Conservation (phyloP, 306 rosid species). For the Morella rubra region DNA sequence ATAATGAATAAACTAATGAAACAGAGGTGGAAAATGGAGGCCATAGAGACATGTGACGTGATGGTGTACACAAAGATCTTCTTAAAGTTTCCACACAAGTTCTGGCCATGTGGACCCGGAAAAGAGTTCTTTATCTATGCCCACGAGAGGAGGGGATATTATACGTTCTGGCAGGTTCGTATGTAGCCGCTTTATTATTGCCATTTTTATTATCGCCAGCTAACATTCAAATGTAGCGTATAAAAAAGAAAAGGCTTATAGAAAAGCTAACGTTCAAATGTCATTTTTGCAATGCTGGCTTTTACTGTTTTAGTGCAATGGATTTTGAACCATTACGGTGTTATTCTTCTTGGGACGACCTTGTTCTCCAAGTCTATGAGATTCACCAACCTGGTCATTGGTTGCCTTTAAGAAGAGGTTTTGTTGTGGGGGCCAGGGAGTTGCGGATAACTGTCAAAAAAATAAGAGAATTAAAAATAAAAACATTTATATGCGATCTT, state of each 20-base stretch:
- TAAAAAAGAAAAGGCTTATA: no score
- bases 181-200: neutral
- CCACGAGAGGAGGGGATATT: constrained; percentile 92
- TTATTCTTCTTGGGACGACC: neutral
- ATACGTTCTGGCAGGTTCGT: constrained; percentile 99
- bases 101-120: constrained; percentile 92
- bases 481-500: neutral
- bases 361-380: neutral
- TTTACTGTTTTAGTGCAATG: neutral
- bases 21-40: constrained; percentile 94
- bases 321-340: neutral
- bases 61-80: constrained; percentile 94
- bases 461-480: neutral
- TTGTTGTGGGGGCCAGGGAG: no score
- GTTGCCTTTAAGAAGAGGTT: no score
- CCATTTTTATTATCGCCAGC: constrained; percentile 20
- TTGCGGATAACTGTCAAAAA: neutral
- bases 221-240: constrained; percentile 16
- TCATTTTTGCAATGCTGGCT: neutral
- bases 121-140: constrained; percentile 98
- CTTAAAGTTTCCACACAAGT: constrained; percentile 80
- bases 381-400: neutral
- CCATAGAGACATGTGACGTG: constrained; percentile 83
- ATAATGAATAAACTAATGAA: constrained; percentile 28
- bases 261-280: constrained; percentile 22